A percentile compares a stretch with the other conserved stretches of the same genome.
phyloP scores from a whole-genome alignment of 139 green algal species.

The Coelastrella sp. region DNA sequence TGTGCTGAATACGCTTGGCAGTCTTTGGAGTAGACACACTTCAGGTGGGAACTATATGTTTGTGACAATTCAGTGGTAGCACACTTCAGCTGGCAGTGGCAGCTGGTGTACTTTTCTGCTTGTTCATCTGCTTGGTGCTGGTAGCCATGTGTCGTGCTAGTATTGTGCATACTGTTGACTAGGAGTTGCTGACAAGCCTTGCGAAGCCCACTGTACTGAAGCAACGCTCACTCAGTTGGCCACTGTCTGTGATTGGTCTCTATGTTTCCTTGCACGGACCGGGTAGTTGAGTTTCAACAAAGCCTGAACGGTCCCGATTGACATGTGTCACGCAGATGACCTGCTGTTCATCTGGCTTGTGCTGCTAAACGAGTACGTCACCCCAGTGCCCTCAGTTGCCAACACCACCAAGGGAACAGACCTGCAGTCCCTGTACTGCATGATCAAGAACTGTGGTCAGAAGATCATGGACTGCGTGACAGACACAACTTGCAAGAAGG shows the following conservation, averaged over 20 bases:
- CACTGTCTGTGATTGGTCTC: too few relatives aligned
- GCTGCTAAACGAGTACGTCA: slow-evolving; percentile 78
- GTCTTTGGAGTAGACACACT: slow-evolving; percentile 63
- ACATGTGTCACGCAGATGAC: slow-evolving; percentile 65
- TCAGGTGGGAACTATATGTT: slow-evolving; percentile 38
- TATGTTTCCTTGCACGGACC: too few relatives aligned
- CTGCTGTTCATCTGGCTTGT: slow-evolving; percentile 86
- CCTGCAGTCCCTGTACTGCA: slow-evolving; percentile 69
- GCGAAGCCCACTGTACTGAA: too few relatives aligned
- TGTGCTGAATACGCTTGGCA: slow-evolving; percentile 49
- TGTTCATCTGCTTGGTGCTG: too few relatives aligned
- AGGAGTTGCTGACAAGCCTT: too few relatives aligned
- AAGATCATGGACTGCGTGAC: slow-evolving; percentile 79
- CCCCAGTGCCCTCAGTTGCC: slow-evolving; percentile 55
- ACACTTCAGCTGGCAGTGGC: too few relatives aligned
- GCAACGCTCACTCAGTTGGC: too few relatives aligned
- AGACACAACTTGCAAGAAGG: slow-evolving; percentile 84
- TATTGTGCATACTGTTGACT: too few relatives aligned
- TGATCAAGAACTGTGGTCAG: slow-evolving; percentile 83
- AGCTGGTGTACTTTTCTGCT: too few relatives aligned
- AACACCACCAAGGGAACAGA: slow-evolving; percentile 72
- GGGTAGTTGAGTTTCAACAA: too few relatives aligned
- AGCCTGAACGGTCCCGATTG: neutral
- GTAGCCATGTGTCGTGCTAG: too few relatives aligned
- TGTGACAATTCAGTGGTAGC: too few relatives aligned